Evolutionary conservation across 202 grass and related monocot species (phyloP).

Genomic region (Hordeum pubiflorum): DNA sequence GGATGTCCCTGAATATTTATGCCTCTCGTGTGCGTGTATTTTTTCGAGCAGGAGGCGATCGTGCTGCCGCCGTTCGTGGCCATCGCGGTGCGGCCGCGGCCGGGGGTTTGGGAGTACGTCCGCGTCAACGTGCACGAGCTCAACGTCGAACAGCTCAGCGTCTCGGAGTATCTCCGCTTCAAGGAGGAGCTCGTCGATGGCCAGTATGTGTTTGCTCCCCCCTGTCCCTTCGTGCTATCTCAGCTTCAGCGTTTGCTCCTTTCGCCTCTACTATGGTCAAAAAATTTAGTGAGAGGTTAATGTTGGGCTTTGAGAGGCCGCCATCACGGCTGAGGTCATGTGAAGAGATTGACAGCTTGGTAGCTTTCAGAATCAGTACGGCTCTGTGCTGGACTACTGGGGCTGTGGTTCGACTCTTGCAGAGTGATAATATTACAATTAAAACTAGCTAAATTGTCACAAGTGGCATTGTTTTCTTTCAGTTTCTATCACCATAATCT

Average conservation of each 20-base stretch:
- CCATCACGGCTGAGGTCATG: not conserved
- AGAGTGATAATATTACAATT: not conserved
- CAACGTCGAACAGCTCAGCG: slow-evolving; percentile 75
- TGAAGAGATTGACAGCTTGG: not conserved
- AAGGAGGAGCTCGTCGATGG: slow-evolving; percentile 89
- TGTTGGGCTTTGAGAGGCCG: not conserved
- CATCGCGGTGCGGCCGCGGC: slow-evolving; percentile 89
- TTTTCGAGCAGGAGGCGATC: slow-evolving; percentile 67
- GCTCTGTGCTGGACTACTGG: not conserved
- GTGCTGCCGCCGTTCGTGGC: slow-evolving; percentile 93
- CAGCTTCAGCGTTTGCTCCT: not conserved
- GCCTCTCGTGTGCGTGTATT: not conserved
- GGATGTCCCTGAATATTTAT: not conserved
- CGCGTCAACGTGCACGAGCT: slow-evolving; percentile 91
- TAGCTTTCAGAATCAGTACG: not conserved
- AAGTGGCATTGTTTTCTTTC: not conserved
- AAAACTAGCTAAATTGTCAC: not conserved
- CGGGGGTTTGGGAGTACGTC: slow-evolving; percentile 90
- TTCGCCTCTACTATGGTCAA: not conserved
- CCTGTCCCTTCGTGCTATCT: not conserved
- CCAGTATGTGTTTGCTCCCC: slow-evolving; percentile 35
- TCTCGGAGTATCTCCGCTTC: slow-evolving; percentile 78
- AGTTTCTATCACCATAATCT: slow-evolving; percentile 9
- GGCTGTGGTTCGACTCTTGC: not conserved
- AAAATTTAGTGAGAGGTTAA: not conserved